Evolutionary conservation across 225 moss, liverwort and hornwort species (phyloP).

Genomic region (Rhytidiadelphus loreus): DNA sequence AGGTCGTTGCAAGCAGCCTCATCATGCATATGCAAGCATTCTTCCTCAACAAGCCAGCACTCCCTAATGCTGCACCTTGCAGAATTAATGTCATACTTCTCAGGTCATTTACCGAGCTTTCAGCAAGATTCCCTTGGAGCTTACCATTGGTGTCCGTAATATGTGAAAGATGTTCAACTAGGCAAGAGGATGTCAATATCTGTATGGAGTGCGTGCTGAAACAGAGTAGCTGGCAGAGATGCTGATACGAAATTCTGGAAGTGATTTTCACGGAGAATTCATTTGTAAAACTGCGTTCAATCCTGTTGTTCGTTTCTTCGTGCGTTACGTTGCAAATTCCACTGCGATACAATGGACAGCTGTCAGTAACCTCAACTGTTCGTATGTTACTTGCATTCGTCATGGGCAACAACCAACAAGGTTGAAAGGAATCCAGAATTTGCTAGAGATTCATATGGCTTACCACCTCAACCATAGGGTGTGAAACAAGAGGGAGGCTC

Average conservation of each 20-base stretch:
- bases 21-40: slow-evolving; percentile 46
- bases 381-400: background rate
- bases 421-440: background rate
- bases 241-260: slow-evolving; percentile 42
- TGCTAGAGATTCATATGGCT: background rate
- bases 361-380: background rate
- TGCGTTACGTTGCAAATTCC: background rate
- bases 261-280: background rate
- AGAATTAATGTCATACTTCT: slow-evolving; percentile 43
- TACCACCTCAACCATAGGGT: slow-evolving; percentile 69
- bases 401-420: background rate
- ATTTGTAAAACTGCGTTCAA: background rate
- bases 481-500: slow-evolving; percentile 45
- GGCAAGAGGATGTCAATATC: slow-evolving; percentile 48
- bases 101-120: slow-evolving; percentile 19
- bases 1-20: slow-evolving; percentile 32
- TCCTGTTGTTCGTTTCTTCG: background rate
- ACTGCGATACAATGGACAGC: slow-evolving; percentile 1
- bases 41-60: slow-evolving; percentile 27
- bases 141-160: background rate
- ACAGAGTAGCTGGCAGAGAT: slow-evolving; percentile 57
- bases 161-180: slow-evolving; percentile 53
- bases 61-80: slow-evolving; percentile 45
- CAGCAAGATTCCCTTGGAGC: background rate
- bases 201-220: slow-evolving; percentile 35